Conservation (phyloP, 164 flowering plant genomes). For the Echeveria elegans region DNA sequence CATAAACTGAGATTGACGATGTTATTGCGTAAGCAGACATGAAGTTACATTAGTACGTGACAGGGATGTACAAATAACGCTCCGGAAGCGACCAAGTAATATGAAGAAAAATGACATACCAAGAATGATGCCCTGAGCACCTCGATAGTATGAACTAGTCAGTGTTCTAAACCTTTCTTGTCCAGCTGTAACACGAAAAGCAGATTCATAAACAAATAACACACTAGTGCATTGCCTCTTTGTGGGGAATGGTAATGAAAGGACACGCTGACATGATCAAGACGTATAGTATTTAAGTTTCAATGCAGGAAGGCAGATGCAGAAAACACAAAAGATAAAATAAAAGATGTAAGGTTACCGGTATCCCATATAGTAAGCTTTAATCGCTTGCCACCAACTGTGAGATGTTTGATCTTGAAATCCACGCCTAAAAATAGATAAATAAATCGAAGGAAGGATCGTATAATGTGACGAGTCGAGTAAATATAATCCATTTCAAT, state of each 20-base stretch:
- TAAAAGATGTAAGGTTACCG: neutral
- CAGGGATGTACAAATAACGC: neutral
- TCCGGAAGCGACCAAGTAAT: conserved; percentile 2
- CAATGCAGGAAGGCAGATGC: neutral
- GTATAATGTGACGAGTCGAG: neutral
- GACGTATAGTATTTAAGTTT: too few relatives aligned
- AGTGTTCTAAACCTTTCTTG: conserved; percentile 92
- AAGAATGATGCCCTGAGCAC: conserved; percentile 85
- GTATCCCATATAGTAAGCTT: conserved; percentile 63
- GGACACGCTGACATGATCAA: too few relatives aligned
- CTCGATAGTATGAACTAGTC: conserved; percentile 83
- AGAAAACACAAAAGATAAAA: neutral
- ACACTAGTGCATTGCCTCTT: too few relatives aligned
- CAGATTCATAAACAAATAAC: too few relatives aligned
- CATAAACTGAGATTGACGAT: conserved; percentile 40
- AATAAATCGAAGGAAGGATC: neutral
- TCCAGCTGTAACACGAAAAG: conserved; percentile 54
- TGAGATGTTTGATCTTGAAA: conserved; percentile 74
- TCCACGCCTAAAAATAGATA: conserved; percentile 55
- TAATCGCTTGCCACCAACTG: conserved; percentile 65
- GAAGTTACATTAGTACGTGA: neutral
- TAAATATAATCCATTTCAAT: neutral
- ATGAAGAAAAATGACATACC: conserved; percentile 34
- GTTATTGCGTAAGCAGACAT: neutral
- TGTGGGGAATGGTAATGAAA: too few relatives aligned